phyloP scores from a whole-genome alignment of 495 filamentous ascomycete species.

The Neurospora sp. region DNA sequence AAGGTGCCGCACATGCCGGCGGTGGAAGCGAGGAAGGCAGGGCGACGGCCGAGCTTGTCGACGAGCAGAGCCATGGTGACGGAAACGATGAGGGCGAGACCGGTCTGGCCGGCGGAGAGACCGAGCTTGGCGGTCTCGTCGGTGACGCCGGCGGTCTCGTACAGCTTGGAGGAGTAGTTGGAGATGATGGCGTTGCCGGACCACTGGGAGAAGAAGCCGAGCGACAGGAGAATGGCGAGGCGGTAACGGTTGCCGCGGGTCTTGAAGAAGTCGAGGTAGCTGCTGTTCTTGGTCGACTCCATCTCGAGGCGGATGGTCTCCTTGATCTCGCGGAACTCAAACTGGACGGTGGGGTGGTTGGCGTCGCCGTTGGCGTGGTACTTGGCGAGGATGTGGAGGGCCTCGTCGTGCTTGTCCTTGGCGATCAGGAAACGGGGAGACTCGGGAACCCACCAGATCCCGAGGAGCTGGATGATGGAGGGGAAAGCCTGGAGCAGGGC shows the following conservation, averaged over 20 bases:
- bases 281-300: conserved; percentile 32
- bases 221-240: conserved; percentile 43
- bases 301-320: conserved; percentile 46
- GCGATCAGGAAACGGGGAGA: conserved; percentile 55
- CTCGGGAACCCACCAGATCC: conserved; percentile 48
- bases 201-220: conserved; percentile 60
- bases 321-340: conserved; percentile 50
- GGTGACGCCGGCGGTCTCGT: conserved; percentile 46
- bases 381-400: conserved; percentile 45
- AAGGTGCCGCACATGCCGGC: conserved; percentile 49
- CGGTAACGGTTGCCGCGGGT: conserved; percentile 63
- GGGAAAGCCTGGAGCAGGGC: conserved; percentile 46
- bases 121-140: conserved; percentile 40
- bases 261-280: conserved; percentile 49
- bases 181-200: conserved; percentile 58
- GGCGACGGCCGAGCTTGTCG: conserved; percentile 50
- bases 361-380: conserved; percentile 49
- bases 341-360: conserved; percentile 47
- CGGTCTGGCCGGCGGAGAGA: conserved; percentile 41
- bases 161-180: conserved; percentile 52
- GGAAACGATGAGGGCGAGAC: conserved; percentile 44
- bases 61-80: conserved; percentile 46
- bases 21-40: conserved; percentile 48
- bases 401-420: conserved; percentile 55
- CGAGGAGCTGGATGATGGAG: conserved; percentile 40